Conservation (phyloP, 331 rosid genomes). For the Rhamnella rubrinervis region DNA sequence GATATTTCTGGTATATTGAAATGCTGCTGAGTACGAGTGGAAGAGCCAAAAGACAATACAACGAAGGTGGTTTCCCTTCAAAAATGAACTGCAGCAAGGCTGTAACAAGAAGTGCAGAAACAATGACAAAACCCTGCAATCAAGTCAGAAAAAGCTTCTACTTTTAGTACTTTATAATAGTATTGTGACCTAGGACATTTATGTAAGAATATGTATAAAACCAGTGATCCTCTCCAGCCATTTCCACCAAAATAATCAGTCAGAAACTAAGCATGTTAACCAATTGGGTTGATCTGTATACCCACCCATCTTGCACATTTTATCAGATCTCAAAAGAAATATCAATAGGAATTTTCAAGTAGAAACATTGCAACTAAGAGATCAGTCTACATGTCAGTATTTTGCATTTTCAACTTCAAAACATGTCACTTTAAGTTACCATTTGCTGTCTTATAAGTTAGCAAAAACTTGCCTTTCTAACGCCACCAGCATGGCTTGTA, state of each 20-base stretch:
- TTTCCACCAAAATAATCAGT: not conserved
- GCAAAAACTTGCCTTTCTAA: conserved; percentile 76
- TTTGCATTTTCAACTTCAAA: too few relatives aligned
- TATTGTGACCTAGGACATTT: not conserved
- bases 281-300: not conserved
- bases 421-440: too few relatives aligned
- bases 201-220: too few relatives aligned
- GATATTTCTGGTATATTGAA: conserved; percentile 86
- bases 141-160: conserved; percentile 4
- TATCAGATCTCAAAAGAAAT: not conserved
- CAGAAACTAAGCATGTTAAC: not conserved
- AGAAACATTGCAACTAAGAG: not conserved
- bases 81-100: conserved; percentile 91
- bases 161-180: conserved; percentile 23
- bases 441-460: conserved; percentile 8
- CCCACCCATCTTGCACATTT: not conserved
- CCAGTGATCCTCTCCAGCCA: too few relatives aligned
- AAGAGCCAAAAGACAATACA: conserved; percentile 81
- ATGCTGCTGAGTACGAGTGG: conserved; percentile 85
- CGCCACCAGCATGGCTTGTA: conserved; percentile 92
- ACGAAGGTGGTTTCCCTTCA: conserved; percentile 92
- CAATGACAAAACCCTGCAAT: conserved; percentile 97
- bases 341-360: not conserved
- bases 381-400: not conserved
- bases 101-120: conserved; percentile 87